These are phyloP conservation scores for Dioscorea zingiberensis DNA, from an alignment of 106 monocot species.

Conservation along the genomic window DNA sequence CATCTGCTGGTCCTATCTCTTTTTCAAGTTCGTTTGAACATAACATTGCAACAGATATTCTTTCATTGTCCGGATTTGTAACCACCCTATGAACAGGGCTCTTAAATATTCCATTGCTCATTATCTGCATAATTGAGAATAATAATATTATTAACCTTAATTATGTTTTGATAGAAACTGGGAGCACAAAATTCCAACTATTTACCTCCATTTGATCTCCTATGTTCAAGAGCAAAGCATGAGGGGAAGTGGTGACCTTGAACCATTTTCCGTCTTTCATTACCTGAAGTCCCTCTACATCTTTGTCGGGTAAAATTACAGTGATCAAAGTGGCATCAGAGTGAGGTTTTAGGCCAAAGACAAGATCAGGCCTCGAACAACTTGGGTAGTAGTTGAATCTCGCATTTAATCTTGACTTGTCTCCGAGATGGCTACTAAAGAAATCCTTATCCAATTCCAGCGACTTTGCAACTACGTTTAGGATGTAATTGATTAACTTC, in stretches of 20 bases:
- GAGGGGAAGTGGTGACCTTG: conserved; percentile 20
- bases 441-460: conserved; percentile 34
- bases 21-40: conserved; percentile 15
- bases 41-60: conserved; percentile 42
- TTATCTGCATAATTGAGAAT: conserved; percentile 25
- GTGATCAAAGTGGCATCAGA: conserved; percentile 39
- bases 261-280: conserved; percentile 44
- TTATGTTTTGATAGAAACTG: no score
- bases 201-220: conserved; percentile 56
- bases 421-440: conserved; percentile 32
- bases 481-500: conserved; percentile 17
- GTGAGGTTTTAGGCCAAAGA: conserved; percentile 50
- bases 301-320: conserved; percentile 29
- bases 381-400: conserved; percentile 52
- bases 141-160: no score
- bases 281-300: conserved; percentile 47
- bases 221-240: conserved; percentile 46
- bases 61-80: conserved; percentile 16
- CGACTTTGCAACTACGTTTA: conserved; percentile 21
- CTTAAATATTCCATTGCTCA: conserved; percentile 49
- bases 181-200: background rate
- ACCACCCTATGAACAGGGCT: conserved; percentile 47
- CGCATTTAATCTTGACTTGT: conserved; percentile 20
- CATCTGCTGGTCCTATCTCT: conserved; percentile 21
- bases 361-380: conserved; percentile 37